Conservation (phyloP, 2,329 filamentous ascomycete genomes). For the Colletotrichum destructivum region DNA sequence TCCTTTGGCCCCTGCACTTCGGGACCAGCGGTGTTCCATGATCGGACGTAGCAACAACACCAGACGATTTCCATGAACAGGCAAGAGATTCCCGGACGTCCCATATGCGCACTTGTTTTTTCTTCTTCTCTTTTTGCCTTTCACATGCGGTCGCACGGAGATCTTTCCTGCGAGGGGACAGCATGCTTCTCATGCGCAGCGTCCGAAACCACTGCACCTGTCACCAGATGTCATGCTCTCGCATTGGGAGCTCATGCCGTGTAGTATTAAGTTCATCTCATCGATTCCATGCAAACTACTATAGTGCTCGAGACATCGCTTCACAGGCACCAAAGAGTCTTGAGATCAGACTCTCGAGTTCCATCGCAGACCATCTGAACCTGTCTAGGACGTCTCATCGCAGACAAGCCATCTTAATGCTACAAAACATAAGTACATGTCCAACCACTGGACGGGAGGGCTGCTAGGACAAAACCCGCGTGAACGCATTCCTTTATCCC, state of each 20-base stretch:
- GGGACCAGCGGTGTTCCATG: background rate
- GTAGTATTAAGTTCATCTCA: constrained; percentile 5
- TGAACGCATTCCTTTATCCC: background rate
- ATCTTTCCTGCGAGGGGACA: background rate
- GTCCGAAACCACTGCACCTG: background rate
- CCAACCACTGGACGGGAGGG: constrained; percentile 2
- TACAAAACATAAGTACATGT: constrained; percentile 13
- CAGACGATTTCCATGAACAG: background rate
- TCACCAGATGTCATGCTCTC: constrained; percentile 9
- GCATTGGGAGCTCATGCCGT: background rate
- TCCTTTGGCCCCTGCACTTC: background rate
- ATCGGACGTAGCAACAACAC: background rate
- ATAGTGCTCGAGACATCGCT: background rate
- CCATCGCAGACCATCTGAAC: background rate
- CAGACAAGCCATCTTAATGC: constrained; percentile 5
- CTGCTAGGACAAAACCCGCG: background rate
- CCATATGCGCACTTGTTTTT: background rate
- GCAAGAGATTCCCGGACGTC: background rate
- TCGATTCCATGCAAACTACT: background rate
- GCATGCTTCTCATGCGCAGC: constrained; percentile 26
- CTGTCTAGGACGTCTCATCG: background rate
- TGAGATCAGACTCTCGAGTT: background rate
- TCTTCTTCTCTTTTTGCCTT: background rate
- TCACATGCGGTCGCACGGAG: background rate
- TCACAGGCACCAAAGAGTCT: background rate